A percentile compares a stretch with the other conserved stretches of the same genome.
Conservation (phyloP, 106 monocot genomes). For the Posidonia australis region DNA sequence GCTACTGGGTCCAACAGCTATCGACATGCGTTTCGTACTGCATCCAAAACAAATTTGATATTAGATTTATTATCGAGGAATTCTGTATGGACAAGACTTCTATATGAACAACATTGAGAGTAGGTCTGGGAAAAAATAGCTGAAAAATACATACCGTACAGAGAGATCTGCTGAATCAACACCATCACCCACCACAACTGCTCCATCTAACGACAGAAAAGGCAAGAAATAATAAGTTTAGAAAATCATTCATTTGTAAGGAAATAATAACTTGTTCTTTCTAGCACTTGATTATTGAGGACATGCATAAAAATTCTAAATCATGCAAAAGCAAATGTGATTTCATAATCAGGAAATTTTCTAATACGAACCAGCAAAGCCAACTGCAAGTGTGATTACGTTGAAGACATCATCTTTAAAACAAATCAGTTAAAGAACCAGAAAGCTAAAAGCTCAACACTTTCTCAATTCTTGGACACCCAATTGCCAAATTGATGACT, state of each 20-base stretch:
- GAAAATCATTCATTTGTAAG: no score
- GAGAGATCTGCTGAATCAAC: constrained; percentile 6
- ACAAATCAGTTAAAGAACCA: no score
- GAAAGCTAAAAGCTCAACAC: no score
- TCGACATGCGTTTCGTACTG: constrained; percentile 70
- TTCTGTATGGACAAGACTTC: not conserved
- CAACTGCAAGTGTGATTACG: no score
- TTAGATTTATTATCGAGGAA: not conserved
- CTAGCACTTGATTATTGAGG: no score
- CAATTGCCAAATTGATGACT: no score
- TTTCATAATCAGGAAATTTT: not conserved
- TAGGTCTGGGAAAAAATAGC: not conserved
- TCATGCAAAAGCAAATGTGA: not conserved
- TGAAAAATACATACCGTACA: constrained; percentile 2
- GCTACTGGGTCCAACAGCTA: constrained; percentile 63
- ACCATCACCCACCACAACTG: not conserved
- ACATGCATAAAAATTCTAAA: not conserved
- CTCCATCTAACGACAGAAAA: not conserved
- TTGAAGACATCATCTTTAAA: no score
- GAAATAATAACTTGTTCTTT: no score
- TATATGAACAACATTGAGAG: not conserved
- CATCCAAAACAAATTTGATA: not conserved
- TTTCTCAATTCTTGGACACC: no score
- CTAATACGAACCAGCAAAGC: no score
- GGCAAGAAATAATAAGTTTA: not conserved